Evolutionary conservation across 2,329 filamentous ascomycete genomes (phyloP), one percentile per base, ranked within the genome.

Genomic region (Chrysoporthe cubensis): DNA sequence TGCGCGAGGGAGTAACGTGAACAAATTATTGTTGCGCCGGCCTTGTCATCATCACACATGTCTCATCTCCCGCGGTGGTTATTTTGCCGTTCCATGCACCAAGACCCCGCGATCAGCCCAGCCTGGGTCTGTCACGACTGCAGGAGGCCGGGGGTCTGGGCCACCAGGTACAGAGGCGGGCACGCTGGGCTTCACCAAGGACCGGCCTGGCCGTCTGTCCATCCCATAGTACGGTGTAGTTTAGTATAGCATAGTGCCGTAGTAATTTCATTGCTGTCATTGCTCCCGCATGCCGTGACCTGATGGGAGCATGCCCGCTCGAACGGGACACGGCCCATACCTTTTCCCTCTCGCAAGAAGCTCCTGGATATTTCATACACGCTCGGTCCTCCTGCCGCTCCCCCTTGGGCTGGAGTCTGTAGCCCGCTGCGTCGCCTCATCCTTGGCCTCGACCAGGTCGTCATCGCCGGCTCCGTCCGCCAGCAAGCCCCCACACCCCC

Each of bases 361-460:
- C 54, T 65, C 43, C 63, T 60, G 54, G 32, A 16, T 60, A 60
- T 60, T 59, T 57, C 21, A 57, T 63, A 43, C 34, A 63, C 26
- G 48, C 32, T 26, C 21, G 43, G 18, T 48, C 26, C 43, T 48
- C 42, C 14, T 50, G 4, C 26, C n/a, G 32, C 43, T n/a, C 43
- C 34, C n/a, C n/a, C 26, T 26, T 60, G 16, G 16, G 5, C 43
- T 54, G 62, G 40, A 26, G 14, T 44, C 48, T n/a, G 26, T 40
- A 56, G 16, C 18, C 40, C 21, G 43, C 58, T 44, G 34, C 26
- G 18, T 46, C 32, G 34, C 52, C 54, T 46, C 32, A 21, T 44
- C 54, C 44, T 48, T 54, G 44, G 18, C 26, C 34, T 34, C 14
- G 34, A 18, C 61, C 46, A 32, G 11, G 32, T 8, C n/a, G 6